Conservation (phyloP, 1,284 basidiomycete genomes). For the Ganoderma leucocontextum region DNA sequence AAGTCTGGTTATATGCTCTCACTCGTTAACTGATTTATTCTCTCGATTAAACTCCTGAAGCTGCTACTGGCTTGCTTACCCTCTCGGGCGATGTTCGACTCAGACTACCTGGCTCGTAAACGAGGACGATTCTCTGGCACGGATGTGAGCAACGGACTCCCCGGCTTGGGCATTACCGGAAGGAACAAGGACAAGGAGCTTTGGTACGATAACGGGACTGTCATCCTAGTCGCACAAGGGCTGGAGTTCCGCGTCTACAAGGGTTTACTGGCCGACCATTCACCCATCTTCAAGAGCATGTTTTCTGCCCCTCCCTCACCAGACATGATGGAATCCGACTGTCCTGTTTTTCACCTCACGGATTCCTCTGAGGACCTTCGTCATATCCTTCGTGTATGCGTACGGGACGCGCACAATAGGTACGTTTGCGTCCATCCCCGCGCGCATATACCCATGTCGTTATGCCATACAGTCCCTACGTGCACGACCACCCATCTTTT, state of each 20-base stretch:
- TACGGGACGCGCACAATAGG: background rate
- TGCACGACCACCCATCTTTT: slow-evolving; percentile 9
- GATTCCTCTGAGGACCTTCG: background rate
- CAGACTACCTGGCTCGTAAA: background rate
- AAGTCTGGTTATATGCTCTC: background rate
- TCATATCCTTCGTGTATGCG: background rate
- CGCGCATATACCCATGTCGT: background rate
- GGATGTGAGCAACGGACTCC: background rate
- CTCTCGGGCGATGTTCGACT: background rate
- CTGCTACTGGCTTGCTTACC: background rate
- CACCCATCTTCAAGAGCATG: slow-evolving; percentile 63
- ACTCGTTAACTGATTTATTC: background rate
- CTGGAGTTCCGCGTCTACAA: slow-evolving; percentile 74
- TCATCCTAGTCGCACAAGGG: slow-evolving; percentile 61
- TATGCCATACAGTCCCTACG: background rate
- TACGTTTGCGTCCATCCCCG: background rate
- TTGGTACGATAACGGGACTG: slow-evolving; percentile 76
- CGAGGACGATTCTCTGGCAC: background rate
- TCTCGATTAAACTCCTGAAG: no score
- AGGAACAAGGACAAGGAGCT: slow-evolving; percentile 48
- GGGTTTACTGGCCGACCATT: slow-evolving; percentile 70
- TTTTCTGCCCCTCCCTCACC: background rate
- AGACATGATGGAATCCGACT: background rate
- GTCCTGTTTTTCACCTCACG: background rate
- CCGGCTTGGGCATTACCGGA: background rate